These are phyloP conservation scores for Amauroascus verrucosus DNA, from an alignment of 2,329 filamentous ascomycete genomes.

Conservation along the genomic window DNA sequence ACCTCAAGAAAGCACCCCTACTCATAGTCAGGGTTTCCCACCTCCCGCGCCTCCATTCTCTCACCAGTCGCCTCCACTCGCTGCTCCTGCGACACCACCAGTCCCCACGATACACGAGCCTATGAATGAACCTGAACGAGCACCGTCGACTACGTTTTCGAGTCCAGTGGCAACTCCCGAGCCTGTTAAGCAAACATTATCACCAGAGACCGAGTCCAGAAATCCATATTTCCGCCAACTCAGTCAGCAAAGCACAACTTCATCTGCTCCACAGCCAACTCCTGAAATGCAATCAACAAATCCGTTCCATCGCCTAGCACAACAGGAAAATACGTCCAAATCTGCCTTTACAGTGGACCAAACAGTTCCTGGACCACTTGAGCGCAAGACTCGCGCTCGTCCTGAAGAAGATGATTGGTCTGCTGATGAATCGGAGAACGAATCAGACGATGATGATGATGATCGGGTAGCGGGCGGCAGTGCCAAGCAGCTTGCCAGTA, in stretches of 20 bases:
- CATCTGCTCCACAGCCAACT: slow-evolving; percentile 27
- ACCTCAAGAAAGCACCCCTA: slow-evolving; percentile 50
- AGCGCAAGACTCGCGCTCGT: slow-evolving; percentile 44
- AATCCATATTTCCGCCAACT: slow-evolving; percentile 94
- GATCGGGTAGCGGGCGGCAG: slow-evolving; percentile 68
- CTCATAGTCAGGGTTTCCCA: slow-evolving; percentile 46
- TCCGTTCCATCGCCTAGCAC: slow-evolving; percentile 81
- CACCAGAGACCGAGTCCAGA: slow-evolving; percentile 65
- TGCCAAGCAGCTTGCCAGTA: slow-evolving; percentile 85
- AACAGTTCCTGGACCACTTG: slow-evolving; percentile 33
- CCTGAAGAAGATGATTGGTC: slow-evolving; percentile 67
- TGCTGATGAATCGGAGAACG: slow-evolving; percentile 64
- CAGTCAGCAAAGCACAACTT: slow-evolving; percentile 41
- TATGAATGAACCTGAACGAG: not conserved
- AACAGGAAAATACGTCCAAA: slow-evolving; percentile 46
- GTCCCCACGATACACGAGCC: slow-evolving; percentile 11
- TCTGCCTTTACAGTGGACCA: slow-evolving; percentile 41
- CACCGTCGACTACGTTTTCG: slow-evolving; percentile 33
- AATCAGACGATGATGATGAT: slow-evolving; percentile 61
- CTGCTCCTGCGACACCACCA: slow-evolving; percentile 26
- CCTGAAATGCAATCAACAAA: slow-evolving; percentile 66
- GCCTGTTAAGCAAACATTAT: slow-evolving; percentile 34
- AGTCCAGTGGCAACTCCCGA: slow-evolving; percentile 42
- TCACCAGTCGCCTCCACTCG: slow-evolving; percentile 20
- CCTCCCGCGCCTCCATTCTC: slow-evolving; percentile 24